These are phyloP conservation scores for Kwoniella sp. DNA, from an alignment of 768 basidiomycete species.

Conservation along the genomic window DNA sequence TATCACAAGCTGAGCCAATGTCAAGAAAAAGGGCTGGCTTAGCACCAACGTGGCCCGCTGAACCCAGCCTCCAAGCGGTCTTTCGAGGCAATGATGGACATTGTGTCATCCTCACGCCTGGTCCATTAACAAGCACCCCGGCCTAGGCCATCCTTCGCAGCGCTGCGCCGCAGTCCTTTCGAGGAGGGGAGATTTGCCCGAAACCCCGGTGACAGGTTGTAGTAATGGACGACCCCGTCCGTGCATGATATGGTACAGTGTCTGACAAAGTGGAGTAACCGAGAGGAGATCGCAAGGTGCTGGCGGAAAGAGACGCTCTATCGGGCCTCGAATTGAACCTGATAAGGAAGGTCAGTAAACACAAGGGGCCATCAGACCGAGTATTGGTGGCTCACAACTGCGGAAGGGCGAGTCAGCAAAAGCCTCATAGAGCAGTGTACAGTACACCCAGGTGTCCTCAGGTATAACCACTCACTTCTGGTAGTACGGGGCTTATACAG, in stretches of 20 bases:
- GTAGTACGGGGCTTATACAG: constrained; percentile 98
- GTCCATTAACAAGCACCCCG: not conserved
- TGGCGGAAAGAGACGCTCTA: constrained; percentile 48
- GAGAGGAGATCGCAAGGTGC: not conserved
- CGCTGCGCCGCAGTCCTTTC: not conserved
- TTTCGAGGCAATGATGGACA: no score
- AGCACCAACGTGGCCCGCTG: no score
- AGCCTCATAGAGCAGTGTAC: not conserved
- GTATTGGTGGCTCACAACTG: constrained; percentile 60
- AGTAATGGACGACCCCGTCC: no score
- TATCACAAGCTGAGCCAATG: no score
- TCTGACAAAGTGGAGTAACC: not conserved
- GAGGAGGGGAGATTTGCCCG: no score
- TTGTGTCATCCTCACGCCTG: no score
- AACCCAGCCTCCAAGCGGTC: no score
- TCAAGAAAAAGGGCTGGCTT: no score
- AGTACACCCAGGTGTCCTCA: not conserved
- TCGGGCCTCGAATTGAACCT: constrained; percentile 64
- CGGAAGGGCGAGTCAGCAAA: not conserved
- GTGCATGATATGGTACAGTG: not conserved
- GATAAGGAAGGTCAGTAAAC: not conserved
- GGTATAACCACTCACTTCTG: constrained; percentile 62
- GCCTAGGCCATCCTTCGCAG: not conserved
- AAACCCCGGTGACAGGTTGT: no score
- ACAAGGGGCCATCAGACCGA: not conserved